Conservation (phyloP, 1,139 yeast species). For the Blastobotrys petasosporus region DNA sequence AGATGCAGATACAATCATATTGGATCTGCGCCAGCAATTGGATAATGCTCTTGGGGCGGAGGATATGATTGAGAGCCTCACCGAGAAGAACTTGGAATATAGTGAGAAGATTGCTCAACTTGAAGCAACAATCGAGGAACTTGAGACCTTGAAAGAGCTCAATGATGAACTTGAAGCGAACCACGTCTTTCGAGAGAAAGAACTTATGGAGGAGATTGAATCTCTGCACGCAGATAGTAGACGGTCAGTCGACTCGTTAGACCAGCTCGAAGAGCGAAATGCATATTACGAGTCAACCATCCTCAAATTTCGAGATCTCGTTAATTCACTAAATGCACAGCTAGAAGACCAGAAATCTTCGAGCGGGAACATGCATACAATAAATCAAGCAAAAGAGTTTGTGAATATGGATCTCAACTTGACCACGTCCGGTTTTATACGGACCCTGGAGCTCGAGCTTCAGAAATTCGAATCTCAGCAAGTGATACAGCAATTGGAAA, state of each 20-base stretch:
- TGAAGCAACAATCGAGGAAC: slow-evolving; percentile 45
- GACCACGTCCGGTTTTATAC: slow-evolving; percentile 23
- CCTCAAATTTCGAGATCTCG: slow-evolving; percentile 30
- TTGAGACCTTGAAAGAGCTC: slow-evolving; percentile 54
- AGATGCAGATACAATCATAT: slow-evolving; percentile 40
- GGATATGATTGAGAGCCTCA: slow-evolving; percentile 49
- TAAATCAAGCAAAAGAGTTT: slow-evolving; percentile 22
- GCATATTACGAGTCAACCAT: slow-evolving; percentile 33
- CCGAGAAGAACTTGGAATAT: slow-evolving; percentile 48
- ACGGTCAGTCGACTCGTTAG: slow-evolving; percentile 31
- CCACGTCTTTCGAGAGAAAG: slow-evolving; percentile 51
- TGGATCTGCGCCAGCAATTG: slow-evolving; percentile 40
- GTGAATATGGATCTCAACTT: slow-evolving; percentile 27
- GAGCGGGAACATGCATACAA: slow-evolving; percentile 13
- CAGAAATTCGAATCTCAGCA: slow-evolving; percentile 26
- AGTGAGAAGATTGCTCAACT: slow-evolving; percentile 38
- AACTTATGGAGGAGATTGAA: slow-evolving; percentile 44
- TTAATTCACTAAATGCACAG: slow-evolving; percentile 29
- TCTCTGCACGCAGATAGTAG: slow-evolving; percentile 32
- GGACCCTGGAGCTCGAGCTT: slow-evolving; percentile 28
- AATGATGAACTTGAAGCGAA: slow-evolving; percentile 59
- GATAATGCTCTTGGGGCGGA: slow-evolving; percentile 36
- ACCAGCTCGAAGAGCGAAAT: slow-evolving; percentile 35
- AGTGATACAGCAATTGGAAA: slow-evolving; percentile 28
- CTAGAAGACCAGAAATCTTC: slow-evolving; percentile 24